A percentile compares a stretch with the other conserved stretches of the same genome.
These are phyloP conservation scores for Zygosaccharomyces sapae DNA, from an alignment of 1,139 yeast genomes.

Conservation along the genomic window DNA sequence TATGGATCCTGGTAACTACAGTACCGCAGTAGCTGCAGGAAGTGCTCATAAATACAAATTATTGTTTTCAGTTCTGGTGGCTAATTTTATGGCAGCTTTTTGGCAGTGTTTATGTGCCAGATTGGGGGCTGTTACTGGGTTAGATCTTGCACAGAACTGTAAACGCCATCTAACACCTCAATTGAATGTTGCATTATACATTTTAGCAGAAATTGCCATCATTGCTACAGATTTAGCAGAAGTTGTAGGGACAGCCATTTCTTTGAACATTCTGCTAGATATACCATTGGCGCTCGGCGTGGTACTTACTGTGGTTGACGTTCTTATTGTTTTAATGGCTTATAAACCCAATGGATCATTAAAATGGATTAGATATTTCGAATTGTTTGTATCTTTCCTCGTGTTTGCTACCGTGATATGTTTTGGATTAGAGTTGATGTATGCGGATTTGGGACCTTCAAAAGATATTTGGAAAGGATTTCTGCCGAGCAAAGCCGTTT, in stretches of 20 bases:
- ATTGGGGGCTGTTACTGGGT: constrained; percentile 72
- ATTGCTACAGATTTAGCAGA: constrained; percentile 81
- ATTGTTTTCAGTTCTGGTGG: constrained; percentile 57
- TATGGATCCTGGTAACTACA: constrained; percentile 80
- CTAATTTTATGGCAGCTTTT: constrained; percentile 68
- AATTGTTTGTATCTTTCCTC: constrained; percentile 56
- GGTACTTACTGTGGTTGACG: constrained; percentile 66
- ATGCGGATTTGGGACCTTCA: constrained; percentile 42
- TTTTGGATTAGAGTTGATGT: constrained; percentile 57
- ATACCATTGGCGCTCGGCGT: constrained; percentile 68
- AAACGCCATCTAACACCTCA: constrained; percentile 56
- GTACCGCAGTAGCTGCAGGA: constrained; percentile 76
- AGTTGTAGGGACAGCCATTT: constrained; percentile 76
- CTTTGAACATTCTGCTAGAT: constrained; percentile 62
- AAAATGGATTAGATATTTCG: constrained; percentile 63
- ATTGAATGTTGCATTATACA: constrained; percentile 54
- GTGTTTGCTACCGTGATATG: constrained; percentile 65
- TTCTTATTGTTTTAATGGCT: constrained; percentile 60
- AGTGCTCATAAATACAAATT: constrained; percentile 65
- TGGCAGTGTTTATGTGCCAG: constrained; percentile 69
- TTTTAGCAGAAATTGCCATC: constrained; percentile 68
- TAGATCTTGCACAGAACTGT: constrained; percentile 75
- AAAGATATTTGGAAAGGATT: constrained; percentile 50
- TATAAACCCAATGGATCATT: constrained; percentile 68
- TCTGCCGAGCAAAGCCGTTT: constrained; percentile 54